Conservation (phyloP, 305 asterid genomes). For the Ajuga reptans region DNA sequence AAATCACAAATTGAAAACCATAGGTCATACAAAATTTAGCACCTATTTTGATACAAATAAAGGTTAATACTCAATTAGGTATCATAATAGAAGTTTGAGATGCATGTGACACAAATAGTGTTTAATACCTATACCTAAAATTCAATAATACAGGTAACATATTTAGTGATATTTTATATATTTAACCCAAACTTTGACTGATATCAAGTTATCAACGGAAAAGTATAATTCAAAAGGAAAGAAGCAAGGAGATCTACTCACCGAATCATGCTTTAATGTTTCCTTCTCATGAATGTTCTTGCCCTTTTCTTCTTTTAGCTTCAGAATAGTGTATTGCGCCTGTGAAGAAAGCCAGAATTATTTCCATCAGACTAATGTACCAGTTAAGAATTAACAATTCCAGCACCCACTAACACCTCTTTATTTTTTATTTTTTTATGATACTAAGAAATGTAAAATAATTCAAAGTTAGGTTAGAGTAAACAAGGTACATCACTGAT, state of each 20-base stretch:
- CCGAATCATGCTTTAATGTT: slow-evolving; percentile 51
- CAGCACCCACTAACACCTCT: not conserved
- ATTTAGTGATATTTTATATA: not conserved
- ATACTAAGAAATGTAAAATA: not conserved
- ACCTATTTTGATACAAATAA: not conserved
- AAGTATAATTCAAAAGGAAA: slow-evolving; percentile 5
- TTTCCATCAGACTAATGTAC: not conserved
- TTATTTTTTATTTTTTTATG: not conserved
- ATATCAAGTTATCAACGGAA: not conserved
- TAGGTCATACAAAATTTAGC: not conserved
- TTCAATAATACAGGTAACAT: not conserved
- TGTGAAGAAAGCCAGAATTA: slow-evolving; percentile 25
- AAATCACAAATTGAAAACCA: not conserved
- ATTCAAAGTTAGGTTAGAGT: not conserved
- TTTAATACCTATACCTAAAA: not conserved
- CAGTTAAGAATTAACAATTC: not conserved
- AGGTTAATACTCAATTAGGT: no score
- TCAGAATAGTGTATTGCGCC: slow-evolving; percentile 51
- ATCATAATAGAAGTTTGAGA: not conserved
- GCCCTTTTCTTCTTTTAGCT: slow-evolving; percentile 53
- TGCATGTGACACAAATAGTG: not conserved
- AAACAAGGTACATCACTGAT: not conserved
- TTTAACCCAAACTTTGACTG: not conserved
- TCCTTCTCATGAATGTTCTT: slow-evolving; percentile 36
- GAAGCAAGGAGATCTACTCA: slow-evolving; percentile 26